Evolutionary conservation across 805 yeast species (phyloP).

Genomic region (Myxozyma lipomycoides): DNA sequence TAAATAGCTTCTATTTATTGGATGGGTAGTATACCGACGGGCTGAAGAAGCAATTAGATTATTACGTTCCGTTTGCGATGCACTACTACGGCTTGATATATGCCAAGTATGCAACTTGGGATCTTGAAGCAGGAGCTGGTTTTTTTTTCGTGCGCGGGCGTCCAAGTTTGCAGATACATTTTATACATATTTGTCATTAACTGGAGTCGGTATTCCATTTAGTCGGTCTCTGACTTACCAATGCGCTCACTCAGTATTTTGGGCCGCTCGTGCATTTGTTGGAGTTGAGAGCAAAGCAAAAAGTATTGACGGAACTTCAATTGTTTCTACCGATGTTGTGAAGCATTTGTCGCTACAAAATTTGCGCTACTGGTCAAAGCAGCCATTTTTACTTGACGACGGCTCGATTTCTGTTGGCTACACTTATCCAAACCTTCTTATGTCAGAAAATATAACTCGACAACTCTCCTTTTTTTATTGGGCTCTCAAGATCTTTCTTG

Average conservation of each 20-base stretch:
- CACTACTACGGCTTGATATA: constrained; percentile 36
- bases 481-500: constrained; percentile 30
- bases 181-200: constrained; percentile 30
- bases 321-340: constrained; percentile 28
- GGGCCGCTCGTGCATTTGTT: constrained; percentile 31
- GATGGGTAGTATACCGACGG: constrained; percentile 40
- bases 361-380: constrained; percentile 31
- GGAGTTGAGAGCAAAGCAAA: constrained; percentile 9
- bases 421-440: constrained; percentile 30
- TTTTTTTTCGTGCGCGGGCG: constrained; percentile 30
- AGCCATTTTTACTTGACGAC: constrained; percentile 30
- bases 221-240: constrained; percentile 33
- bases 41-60: constrained; percentile 30
- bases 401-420: constrained; percentile 30
- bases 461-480: constrained; percentile 33
- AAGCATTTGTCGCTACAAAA: constrained; percentile 30
- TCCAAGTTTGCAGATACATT: constrained; percentile 31
- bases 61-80: constrained; percentile 37
- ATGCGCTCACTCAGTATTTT: constrained; percentile 31
- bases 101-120: constrained; percentile 23
- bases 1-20: constrained; percentile 31
- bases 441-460: constrained; percentile 32
- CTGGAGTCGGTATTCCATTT: constrained; percentile 31
- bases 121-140: constrained; percentile 18
- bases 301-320: constrained; percentile 27